Evolutionary conservation across 2,329 filamentous ascomycete genomes (phyloP).

Genomic region (Epichloe hybrida): DNA sequence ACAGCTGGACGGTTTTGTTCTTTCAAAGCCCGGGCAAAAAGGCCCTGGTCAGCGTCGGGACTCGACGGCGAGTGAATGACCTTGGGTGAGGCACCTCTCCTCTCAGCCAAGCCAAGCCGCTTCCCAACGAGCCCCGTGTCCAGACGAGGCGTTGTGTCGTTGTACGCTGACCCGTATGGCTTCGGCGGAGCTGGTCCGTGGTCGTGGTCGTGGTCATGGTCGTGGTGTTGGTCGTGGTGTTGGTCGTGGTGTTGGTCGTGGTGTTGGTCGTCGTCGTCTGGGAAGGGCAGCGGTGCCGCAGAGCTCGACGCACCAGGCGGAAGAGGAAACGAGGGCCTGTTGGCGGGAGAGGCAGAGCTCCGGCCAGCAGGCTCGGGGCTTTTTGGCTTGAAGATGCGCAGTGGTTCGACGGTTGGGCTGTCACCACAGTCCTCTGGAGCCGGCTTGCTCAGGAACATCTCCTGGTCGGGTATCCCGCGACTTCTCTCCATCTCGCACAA

Average conservation of each 20-base stretch:
- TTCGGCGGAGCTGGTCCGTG: constrained; percentile 28
- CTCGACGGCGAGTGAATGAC: constrained; percentile 73
- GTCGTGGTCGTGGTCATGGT: constrained; percentile 16
- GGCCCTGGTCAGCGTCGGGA: constrained; percentile 60
- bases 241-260: no score
- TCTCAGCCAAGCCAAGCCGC: constrained; percentile 60
- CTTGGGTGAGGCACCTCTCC: constrained; percentile 68
- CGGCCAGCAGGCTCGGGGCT: constrained; percentile 44
- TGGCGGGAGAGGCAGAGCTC: constrained; percentile 22
- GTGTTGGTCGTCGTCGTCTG: constrained; percentile 43
- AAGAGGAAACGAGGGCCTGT: constrained; percentile 47
- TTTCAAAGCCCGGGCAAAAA: constrained; percentile 57
- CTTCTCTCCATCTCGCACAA: constrained; percentile 32
- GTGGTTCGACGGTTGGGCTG: constrained; percentile 68
- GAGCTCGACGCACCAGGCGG: constrained; percentile 59
- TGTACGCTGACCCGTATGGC: constrained; percentile 31
- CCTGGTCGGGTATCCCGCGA: constrained; percentile 60
- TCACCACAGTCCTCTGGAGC: constrained; percentile 39
- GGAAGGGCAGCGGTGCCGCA: constrained; percentile 54
- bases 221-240: no score
- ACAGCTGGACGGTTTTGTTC: constrained; percentile 27
- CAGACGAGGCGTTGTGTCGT: constrained; percentile 40
- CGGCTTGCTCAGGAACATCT: constrained; percentile 65
- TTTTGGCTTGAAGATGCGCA: constrained; percentile 72
- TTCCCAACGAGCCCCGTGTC: constrained; percentile 41